Evolutionary conservation across 208 protist species (phyloP).

Genomic region (Trypanosoma brucei): DNA sequence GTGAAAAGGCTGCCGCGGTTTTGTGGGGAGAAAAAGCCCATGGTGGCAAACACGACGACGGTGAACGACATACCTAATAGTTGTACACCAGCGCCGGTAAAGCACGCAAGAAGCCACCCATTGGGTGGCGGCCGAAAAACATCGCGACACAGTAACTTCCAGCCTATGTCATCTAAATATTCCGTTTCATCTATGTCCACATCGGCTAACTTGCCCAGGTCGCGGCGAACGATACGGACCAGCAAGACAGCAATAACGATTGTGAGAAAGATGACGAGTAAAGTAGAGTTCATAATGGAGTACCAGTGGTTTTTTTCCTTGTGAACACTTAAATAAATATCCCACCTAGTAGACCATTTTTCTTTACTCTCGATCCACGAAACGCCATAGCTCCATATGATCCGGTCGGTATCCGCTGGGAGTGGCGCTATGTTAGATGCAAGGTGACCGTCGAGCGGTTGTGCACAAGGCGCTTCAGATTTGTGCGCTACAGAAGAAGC

Average conservation of each 20-base stretch:
- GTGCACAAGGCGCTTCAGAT: neutral
- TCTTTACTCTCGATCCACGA: constrained; percentile 46
- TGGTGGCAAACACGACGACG: constrained; percentile 54
- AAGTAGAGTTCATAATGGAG: constrained; percentile 91
- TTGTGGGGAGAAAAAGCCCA: constrained; percentile 84
- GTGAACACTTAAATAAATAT: constrained; percentile 75
- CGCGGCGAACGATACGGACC: constrained; percentile 90
- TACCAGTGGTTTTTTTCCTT: constrained; percentile 90
- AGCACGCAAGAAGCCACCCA: constrained; percentile 73
- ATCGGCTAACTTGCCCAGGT: constrained; percentile 79
- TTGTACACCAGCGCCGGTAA: constrained; percentile 91
- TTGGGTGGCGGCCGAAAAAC: constrained; percentile 92
- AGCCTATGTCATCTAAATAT: constrained; percentile 71
- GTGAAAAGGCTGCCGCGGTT: constrained; percentile 90
- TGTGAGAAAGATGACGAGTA: constrained; percentile 92
- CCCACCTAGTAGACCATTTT: constrained; percentile 92
- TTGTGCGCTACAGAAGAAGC: constrained; percentile 29
- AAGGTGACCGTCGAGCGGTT: neutral
- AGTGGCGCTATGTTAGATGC: constrained; percentile 5
- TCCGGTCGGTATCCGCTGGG: constrained; percentile 3
- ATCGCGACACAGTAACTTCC: constrained; percentile 96
- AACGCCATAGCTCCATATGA: constrained; percentile 46
- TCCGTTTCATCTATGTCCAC: constrained; percentile 64
- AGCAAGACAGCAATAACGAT: constrained; percentile 94
- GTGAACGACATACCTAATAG: constrained; percentile 79